A percentile compares a stretch with the other conserved stretches of the same genome.
These are phyloP conservation scores for Cicer pinnatifidum DNA, from an alignment of 306 rosid genomes.

Conservation along the genomic window DNA sequence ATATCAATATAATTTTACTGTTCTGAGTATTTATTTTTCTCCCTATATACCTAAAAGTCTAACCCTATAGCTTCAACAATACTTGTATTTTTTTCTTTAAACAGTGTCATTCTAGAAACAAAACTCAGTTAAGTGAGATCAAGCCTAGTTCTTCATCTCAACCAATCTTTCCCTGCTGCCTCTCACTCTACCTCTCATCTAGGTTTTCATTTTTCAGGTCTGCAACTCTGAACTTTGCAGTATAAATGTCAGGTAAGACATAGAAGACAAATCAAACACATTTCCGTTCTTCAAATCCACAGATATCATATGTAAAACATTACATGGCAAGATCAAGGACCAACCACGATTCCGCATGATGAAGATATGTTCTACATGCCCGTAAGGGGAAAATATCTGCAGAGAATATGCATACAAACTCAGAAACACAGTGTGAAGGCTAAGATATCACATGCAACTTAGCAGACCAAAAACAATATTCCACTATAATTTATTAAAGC, in stretches of 20 bases:
- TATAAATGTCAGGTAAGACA: slow-evolving; percentile 10
- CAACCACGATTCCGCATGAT: slow-evolving; percentile 66
- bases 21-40: not conserved
- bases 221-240: slow-evolving; percentile 24
- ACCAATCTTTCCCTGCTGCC: not conserved
- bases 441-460: slow-evolving; percentile 36
- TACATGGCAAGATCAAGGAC: slow-evolving; percentile 49
- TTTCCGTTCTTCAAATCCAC: slow-evolving; percentile 43
- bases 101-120: slow-evolving; percentile 26
- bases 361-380: slow-evolving; percentile 72
- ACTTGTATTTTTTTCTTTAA: slow-evolving; percentile 26
- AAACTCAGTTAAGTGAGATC: slow-evolving; percentile 26
- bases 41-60: slow-evolving; percentile 5
- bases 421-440: slow-evolving; percentile 38
- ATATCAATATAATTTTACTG: not conserved
- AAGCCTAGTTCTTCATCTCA: slow-evolving; percentile 4
- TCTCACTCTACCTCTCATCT: slow-evolving; percentile 33
- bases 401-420: slow-evolving; percentile 43
- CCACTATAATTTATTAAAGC: slow-evolving; percentile 32
- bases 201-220: slow-evolving; percentile 7
- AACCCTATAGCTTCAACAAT: not conserved
- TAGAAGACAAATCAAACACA: slow-evolving; percentile 21
- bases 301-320: slow-evolving; percentile 20
- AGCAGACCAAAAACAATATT: slow-evolving; percentile 37
- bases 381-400: slow-evolving; percentile 88